phyloP scores from a whole-genome alignment of 768 basidiomycete genomes.

The Plicaturopsis crispa region DNA sequence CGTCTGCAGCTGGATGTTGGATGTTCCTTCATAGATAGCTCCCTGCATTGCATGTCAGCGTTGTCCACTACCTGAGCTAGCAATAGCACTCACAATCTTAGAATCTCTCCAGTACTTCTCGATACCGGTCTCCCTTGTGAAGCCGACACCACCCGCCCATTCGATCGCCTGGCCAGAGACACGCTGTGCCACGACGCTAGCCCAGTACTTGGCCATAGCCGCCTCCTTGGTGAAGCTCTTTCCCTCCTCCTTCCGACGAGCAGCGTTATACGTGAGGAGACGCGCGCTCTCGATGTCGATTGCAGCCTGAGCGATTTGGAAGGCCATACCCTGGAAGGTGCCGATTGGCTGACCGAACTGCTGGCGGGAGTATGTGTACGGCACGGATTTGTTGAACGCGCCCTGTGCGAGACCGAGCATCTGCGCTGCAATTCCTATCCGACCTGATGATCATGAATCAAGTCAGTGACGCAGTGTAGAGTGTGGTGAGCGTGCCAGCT shows the following conservation, averaged over 20 bases:
- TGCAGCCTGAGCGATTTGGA: slow-evolving; percentile 89
- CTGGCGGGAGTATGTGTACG: slow-evolving; percentile 87
- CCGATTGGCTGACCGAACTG: slow-evolving; percentile 95
- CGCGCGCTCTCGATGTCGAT: slow-evolving; percentile 87
- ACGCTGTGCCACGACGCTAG: slow-evolving; percentile 81
- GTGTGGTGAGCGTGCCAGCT: neutral
- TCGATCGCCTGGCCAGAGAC: slow-evolving; percentile 90
- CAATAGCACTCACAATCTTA: slow-evolving; percentile 66
- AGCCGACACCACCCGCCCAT: slow-evolving; percentile 92
- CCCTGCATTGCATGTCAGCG: slow-evolving; percentile 38
- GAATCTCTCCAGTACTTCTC: slow-evolving; percentile 98
- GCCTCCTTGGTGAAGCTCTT: slow-evolving; percentile 84
- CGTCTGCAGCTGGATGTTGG: slow-evolving; percentile 96
- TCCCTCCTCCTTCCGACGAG: slow-evolving; percentile 89
- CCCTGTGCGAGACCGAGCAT: slow-evolving; percentile 98
- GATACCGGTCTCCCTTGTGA: slow-evolving; percentile 89
- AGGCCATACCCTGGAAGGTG: slow-evolving; percentile 92
- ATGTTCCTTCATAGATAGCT: slow-evolving; percentile 90
- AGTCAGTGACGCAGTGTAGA: neutral
- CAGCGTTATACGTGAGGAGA: slow-evolving; percentile 93
- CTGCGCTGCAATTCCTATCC: slow-evolving; percentile 97
- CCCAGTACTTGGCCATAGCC: slow-evolving; percentile 96
- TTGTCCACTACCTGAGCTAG: neutral
- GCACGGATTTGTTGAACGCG: slow-evolving; percentile 92
- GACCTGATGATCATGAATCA: slow-evolving; percentile 32